Conservation (phyloP, 768 basidiomycete species). For the Leccinum sublutescens region DNA sequence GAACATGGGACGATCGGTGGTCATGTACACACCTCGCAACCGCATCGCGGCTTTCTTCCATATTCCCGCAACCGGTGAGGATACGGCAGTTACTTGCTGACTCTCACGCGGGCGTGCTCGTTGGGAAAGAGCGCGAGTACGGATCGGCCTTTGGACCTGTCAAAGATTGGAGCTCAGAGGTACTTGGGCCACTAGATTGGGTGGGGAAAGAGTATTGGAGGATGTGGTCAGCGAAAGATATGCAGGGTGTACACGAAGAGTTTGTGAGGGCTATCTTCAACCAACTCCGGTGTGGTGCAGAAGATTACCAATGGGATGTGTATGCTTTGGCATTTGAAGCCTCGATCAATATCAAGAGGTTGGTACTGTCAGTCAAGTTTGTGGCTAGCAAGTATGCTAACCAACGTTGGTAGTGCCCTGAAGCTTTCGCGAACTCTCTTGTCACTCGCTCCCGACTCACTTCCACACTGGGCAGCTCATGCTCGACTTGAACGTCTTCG, state of each 20-base stretch:
- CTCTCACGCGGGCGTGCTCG: slow-evolving; percentile 59
- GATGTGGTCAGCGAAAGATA: slow-evolving; percentile 50
- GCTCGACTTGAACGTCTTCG: slow-evolving; percentile 70
- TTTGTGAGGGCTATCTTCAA: slow-evolving; percentile 59
- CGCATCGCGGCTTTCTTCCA: slow-evolving; percentile 42
- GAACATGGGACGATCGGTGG: slow-evolving; percentile 72
- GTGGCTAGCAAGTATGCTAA: slow-evolving; percentile 9
- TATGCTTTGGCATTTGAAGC: slow-evolving; percentile 69
- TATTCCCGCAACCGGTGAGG: slow-evolving; percentile 48
- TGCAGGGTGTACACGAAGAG: slow-evolving; percentile 46
- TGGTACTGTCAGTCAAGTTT: slow-evolving; percentile 26
- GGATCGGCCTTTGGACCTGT: slow-evolving; percentile 63
- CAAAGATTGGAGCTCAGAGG: slow-evolving; percentile 59
- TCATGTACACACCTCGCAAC: slow-evolving; percentile 45
- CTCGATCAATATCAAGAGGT: slow-evolving; percentile 56
- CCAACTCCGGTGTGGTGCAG: slow-evolving; percentile 47
- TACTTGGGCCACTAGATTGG: slow-evolving; percentile 55
- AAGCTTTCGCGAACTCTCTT: slow-evolving; percentile 68
- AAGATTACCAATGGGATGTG: slow-evolving; percentile 64
- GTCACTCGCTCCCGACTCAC: slow-evolving; percentile 52
- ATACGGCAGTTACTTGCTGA: slow-evolving; percentile 45
- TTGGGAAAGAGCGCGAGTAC: slow-evolving; percentile 67
- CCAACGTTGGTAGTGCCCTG: slow-evolving; percentile 47
- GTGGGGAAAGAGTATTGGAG: slow-evolving; percentile 32
- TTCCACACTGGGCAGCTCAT: slow-evolving; percentile 72